These are phyloP conservation scores for Chaetomiaceae sp. DNA, from an alignment of 2,329 filamentous ascomycete species.

Conservation along the genomic window DNA sequence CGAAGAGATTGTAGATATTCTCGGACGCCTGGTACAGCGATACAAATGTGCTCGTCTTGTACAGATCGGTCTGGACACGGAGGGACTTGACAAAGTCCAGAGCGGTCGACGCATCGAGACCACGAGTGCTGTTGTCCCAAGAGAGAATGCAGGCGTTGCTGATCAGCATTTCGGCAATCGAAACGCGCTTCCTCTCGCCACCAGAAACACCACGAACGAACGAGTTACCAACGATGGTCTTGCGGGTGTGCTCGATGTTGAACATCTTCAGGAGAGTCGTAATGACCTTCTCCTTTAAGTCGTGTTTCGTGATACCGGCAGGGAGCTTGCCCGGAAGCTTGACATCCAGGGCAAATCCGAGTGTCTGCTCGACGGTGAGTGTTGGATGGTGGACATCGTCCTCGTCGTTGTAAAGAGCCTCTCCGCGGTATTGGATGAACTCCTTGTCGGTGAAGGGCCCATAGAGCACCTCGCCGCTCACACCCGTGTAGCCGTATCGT, in stretches of 20 bases:
- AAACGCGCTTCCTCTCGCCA: slow-evolving; percentile 74
- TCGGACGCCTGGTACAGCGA: slow-evolving; percentile 83
- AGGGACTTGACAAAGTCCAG: slow-evolving; percentile 57
- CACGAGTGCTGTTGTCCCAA: slow-evolving; percentile 66
- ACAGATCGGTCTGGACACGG: slow-evolving; percentile 76
- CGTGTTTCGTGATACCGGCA: slow-evolving; percentile 63
- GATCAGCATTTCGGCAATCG: slow-evolving; percentile 78
- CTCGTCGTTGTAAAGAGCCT: slow-evolving; percentile 81
- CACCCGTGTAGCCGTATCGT: slow-evolving; percentile 50
- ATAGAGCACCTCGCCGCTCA: slow-evolving; percentile 68
- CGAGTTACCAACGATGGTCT: slow-evolving; percentile 79
- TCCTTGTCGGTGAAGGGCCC: slow-evolving; percentile 67
- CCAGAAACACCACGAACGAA: slow-evolving; percentile 78
- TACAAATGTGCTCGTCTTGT: slow-evolving; percentile 79
- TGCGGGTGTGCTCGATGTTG: slow-evolving; percentile 82
- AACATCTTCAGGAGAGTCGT: slow-evolving; percentile 81
- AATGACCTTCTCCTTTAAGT: slow-evolving; percentile 72
- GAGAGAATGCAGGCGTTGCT: slow-evolving; percentile 67
- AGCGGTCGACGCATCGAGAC: slow-evolving; percentile 53
- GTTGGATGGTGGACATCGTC: slow-evolving; percentile 84
- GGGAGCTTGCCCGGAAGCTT: slow-evolving; percentile 81
- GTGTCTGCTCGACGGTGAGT: slow-evolving; percentile 80
- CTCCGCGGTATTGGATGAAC: slow-evolving; percentile 72
- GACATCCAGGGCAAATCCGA: slow-evolving; percentile 78
- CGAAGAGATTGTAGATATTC: slow-evolving; percentile 73